These are phyloP conservation scores for Kluyveromyces sp. DNA, from an alignment of 1,139 yeast species.

Conservation along the genomic window DNA sequence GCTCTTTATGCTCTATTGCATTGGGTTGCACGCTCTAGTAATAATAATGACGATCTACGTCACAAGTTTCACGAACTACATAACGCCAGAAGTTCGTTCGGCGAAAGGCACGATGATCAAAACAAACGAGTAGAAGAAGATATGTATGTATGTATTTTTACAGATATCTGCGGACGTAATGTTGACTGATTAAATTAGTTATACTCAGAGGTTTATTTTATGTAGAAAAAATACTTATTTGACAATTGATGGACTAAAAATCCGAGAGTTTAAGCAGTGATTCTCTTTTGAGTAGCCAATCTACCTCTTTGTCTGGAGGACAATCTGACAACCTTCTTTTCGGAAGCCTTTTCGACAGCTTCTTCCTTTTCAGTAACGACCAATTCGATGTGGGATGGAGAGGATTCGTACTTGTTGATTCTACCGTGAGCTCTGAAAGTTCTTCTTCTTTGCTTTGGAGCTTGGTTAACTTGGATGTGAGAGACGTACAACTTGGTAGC, in stretches of 20 bases:
- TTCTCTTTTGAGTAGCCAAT: constrained; percentile 76
- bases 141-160: no score
- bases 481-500: constrained; percentile 86
- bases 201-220: constrained; percentile 3
- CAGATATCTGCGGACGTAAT: neutral
- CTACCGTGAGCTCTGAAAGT: constrained; percentile 99
- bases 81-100: constrained; percentile 42
- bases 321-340: constrained; percentile 66
- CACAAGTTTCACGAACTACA: constrained; percentile 40
- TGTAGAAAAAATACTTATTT: constrained; percentile 1
- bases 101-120: constrained; percentile 13
- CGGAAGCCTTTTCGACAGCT: constrained; percentile 88
- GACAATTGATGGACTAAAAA: neutral
- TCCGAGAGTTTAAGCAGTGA: constrained; percentile 37
- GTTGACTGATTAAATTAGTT: constrained; percentile 4
- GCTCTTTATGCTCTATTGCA: constrained; percentile 65
- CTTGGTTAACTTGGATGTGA: constrained; percentile 99
- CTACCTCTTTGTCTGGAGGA: constrained; percentile 90
- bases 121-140: neutral
- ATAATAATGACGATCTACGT: constrained; percentile 57
- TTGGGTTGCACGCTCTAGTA: constrained; percentile 67
- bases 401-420: constrained; percentile 96
- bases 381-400: constrained; percentile 98
- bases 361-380: constrained; percentile 93
- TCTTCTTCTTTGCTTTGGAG: constrained; percentile 99